A percentile compares a stretch with the other conserved stretches of the same genome.
phyloP scores from a whole-genome alignment of 495 filamentous ascomycete genomes.

The Aspergillus affinis region DNA sequence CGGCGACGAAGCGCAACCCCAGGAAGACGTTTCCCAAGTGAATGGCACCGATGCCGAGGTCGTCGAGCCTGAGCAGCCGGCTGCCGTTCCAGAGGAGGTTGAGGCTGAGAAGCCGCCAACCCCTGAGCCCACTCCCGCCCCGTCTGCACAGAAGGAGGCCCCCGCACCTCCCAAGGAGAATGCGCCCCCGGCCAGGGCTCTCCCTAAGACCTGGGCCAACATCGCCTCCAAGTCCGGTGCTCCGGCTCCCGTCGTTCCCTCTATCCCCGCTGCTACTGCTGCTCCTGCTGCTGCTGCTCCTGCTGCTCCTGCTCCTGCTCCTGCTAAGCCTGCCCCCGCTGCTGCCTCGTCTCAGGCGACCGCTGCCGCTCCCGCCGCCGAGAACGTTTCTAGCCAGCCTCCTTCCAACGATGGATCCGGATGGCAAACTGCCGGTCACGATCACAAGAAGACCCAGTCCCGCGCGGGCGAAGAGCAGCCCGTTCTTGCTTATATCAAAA shows the following conservation, averaged over 20 bases:
- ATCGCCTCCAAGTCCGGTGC: slow-evolving; percentile 57
- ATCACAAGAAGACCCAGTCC: slow-evolving; percentile 77
- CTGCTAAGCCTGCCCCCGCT: slow-evolving; percentile 42
- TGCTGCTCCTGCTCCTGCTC: slow-evolving; percentile 5
- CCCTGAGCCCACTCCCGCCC: slow-evolving; percentile 50
- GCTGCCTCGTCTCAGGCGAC: slow-evolving; percentile 28
- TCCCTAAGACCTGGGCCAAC: slow-evolving; percentile 90
- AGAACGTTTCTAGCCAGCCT: slow-evolving; percentile 46
- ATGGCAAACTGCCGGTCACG: slow-evolving; percentile 79
- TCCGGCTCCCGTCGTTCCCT: slow-evolving; percentile 38
- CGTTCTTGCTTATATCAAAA: slow-evolving; percentile 86
- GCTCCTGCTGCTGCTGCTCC: not conserved
- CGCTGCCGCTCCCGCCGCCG: slow-evolving; percentile 40
- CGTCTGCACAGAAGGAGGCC: slow-evolving; percentile 40
- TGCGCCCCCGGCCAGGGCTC: slow-evolving; percentile 28
- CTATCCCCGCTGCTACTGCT: slow-evolving; percentile 26
- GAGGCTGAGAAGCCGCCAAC: slow-evolving; percentile 53
- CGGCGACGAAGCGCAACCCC: slow-evolving; percentile 28
- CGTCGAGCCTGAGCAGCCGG: slow-evolving; percentile 24
- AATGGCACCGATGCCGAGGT: slow-evolving; percentile 43
- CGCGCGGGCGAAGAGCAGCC: slow-evolving; percentile 64
- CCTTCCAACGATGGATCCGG: slow-evolving; percentile 50
- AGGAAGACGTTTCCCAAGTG: slow-evolving; percentile 37
- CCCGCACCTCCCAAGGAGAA: slow-evolving; percentile 42
- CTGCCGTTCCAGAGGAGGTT: slow-evolving; percentile 43